Evolutionary conservation across 805 yeast genomes (phyloP).

Genomic region (Zygosaccharomyces siamensis): DNA sequence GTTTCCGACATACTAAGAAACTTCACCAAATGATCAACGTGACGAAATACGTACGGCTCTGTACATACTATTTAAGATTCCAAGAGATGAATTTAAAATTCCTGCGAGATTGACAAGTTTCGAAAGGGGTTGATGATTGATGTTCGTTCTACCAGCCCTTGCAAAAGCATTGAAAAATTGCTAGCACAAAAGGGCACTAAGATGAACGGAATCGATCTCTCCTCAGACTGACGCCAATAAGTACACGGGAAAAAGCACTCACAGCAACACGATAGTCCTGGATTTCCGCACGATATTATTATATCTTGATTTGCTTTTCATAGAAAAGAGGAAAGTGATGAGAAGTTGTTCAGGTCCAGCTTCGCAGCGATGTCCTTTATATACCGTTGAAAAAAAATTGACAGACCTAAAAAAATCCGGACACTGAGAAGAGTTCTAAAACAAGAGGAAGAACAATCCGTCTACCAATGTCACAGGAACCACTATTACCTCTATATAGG

Average conservation of each 20-base stretch:
- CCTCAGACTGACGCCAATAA: constrained; percentile 37
- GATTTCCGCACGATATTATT: constrained; percentile 62
- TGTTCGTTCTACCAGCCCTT: constrained; percentile 74
- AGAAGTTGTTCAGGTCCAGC: neutral
- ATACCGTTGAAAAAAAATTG: constrained; percentile 10
- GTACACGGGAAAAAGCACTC: neutral
- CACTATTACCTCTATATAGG: constrained; percentile 18
- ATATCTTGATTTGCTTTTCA: constrained; percentile 17
- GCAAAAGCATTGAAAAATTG: constrained; percentile 21
- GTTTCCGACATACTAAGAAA: constrained; percentile 89
- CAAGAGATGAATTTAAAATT: neutral
- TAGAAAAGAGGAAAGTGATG: constrained; percentile 13
- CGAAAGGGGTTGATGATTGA: neutral
- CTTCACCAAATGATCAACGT: constrained; percentile 8
- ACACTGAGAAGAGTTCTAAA: constrained; percentile 1
- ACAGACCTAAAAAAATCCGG: constrained; percentile 4
- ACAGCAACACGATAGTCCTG: constrained; percentile 73
- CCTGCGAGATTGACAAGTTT: neutral
- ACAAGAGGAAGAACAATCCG: constrained; percentile 1
- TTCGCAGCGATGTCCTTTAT: constrained; percentile 4
- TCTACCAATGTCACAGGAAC: constrained; percentile 21
- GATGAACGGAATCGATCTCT: constrained; percentile 56
- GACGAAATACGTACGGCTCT: neutral
- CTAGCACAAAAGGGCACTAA: constrained; percentile 56
- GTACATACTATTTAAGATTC: constrained; percentile 1